Evolutionary conservation across 768 basidiomycete species (phyloP).

Genomic region (Mycena leptocephala): DNA sequence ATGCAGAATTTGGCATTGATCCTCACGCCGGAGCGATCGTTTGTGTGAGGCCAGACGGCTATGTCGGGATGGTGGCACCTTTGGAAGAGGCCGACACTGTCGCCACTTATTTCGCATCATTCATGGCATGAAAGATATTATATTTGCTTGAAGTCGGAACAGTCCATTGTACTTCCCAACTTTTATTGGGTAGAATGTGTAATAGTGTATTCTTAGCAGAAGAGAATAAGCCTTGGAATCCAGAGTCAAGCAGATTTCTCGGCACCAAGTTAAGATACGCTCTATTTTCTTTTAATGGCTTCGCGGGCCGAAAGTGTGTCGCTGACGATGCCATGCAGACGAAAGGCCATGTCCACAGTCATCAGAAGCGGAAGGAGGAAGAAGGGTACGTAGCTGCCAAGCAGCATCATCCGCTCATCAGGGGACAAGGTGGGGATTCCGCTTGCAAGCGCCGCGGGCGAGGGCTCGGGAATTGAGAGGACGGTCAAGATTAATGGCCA

Average conservation of each 20-base stretch:
- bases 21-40: conserved; percentile 62
- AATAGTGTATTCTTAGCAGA: no score
- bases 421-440: conserved; percentile 59
- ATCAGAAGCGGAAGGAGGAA: conserved; percentile 80
- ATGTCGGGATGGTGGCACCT: conserved; percentile 72
- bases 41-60: conserved; percentile 77
- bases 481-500: conserved; percentile 79
- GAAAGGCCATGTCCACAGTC: conserved; percentile 78
- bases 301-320: conserved; percentile 45
- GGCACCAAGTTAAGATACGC: no score
- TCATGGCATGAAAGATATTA: conserved; percentile 48
- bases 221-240: no score
- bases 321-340: conserved; percentile 51
- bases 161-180: no score
- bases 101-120: conserved; percentile 64
- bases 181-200: no score
- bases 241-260: no score
- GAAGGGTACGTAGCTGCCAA: conserved; percentile 85
- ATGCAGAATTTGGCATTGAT: conserved; percentile 69
- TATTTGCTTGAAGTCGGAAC: no score
- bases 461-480: conserved; percentile 65
- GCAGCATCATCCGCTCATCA: conserved; percentile 70
- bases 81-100: conserved; percentile 60
- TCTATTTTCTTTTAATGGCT: conserved; percentile 49
- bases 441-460: conserved; percentile 32